phyloP scores from a whole-genome alignment of 148 eudicot species.

The Rhododendron henanense region DNA sequence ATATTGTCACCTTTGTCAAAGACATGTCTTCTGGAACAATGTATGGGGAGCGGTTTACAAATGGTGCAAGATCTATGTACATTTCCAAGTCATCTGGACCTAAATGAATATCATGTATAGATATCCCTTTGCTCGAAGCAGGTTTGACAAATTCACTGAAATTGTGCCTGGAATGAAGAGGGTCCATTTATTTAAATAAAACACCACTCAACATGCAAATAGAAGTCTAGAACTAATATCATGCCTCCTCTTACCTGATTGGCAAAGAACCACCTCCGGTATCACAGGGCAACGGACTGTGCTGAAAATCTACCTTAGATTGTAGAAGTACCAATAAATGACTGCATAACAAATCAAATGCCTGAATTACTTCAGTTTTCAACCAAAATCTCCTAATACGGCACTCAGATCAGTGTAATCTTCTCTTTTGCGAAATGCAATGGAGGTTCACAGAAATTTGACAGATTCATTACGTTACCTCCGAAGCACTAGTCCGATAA shows the following conservation, averaged over 20 bases:
- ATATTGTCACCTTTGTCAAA: constrained; percentile 63
- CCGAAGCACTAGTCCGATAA: constrained; percentile 87
- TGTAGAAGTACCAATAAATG: constrained; percentile 93
- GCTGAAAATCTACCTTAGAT: constrained; percentile 95
- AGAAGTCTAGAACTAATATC: background rate
- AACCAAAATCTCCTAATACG: background rate
- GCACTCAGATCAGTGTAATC: background rate
- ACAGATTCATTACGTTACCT: constrained; percentile 40
- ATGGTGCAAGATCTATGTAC: constrained; percentile 98
- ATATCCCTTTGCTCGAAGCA: constrained; percentile 80
- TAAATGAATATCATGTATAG: constrained; percentile 70
- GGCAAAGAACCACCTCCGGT: constrained; percentile 74
- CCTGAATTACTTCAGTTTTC: constrained; percentile 5
- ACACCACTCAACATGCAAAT: background rate
- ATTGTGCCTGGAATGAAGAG: constrained; percentile 65
- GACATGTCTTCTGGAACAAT: constrained; percentile 98
- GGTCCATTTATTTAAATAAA: background rate
- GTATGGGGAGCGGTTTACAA: constrained; percentile 89
- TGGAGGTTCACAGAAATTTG: background rate
- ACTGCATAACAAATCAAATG: constrained; percentile 43
- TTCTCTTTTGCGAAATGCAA: background rate
- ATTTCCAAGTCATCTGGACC: constrained; percentile 86
- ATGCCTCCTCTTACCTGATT: constrained; percentile 52
- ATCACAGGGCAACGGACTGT: constrained; percentile 81
- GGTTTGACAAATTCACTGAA: constrained; percentile 93